A percentile compares a stretch with the other conserved stretches of the same genome.
Conservation (phyloP, 495 filamentous ascomycete genomes). For the Talaromyces nanjingensis region DNA sequence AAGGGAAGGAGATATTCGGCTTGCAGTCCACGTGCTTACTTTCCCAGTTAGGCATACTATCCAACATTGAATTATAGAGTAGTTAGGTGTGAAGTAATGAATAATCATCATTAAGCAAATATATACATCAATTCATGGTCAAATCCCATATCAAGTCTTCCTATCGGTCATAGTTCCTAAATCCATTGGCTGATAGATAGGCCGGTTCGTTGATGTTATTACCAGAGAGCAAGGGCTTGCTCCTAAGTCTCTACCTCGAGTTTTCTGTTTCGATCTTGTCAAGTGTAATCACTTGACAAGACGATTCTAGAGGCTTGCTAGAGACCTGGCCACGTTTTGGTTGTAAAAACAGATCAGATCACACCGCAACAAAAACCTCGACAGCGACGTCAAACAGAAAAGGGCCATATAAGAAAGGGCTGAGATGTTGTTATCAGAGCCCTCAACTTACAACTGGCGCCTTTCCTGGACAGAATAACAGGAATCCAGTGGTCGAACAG, state of each 20-base stretch:
- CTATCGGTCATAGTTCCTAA: background rate
- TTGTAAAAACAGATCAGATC: slow-evolving; percentile 67
- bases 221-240: background rate
- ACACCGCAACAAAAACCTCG: slow-evolving; percentile 46
- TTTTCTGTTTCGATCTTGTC: background rate
- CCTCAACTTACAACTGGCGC: slow-evolving; percentile 15
- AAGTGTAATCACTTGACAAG: background rate
- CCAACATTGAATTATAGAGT: background rate
- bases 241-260: background rate
- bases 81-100: no score
- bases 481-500: slow-evolving; percentile 2
- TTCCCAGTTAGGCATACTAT: background rate
- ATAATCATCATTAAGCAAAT: background rate
- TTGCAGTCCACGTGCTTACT: background rate
- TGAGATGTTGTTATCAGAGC: slow-evolving; percentile 50
- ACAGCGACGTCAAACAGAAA: slow-evolving; percentile 17
- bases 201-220: background rate
- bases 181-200: background rate
- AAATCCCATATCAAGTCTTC: background rate
- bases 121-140: background rate
- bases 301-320: slow-evolving; percentile 26
- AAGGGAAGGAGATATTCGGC: background rate
- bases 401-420: slow-evolving; percentile 18
- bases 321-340: slow-evolving; percentile 67
- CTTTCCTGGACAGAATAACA: slow-evolving; percentile 16